These are phyloP conservation scores for Kwoniella bestiolae DNA, from an alignment of 768 basidiomycete species.

Conservation along the genomic window DNA sequence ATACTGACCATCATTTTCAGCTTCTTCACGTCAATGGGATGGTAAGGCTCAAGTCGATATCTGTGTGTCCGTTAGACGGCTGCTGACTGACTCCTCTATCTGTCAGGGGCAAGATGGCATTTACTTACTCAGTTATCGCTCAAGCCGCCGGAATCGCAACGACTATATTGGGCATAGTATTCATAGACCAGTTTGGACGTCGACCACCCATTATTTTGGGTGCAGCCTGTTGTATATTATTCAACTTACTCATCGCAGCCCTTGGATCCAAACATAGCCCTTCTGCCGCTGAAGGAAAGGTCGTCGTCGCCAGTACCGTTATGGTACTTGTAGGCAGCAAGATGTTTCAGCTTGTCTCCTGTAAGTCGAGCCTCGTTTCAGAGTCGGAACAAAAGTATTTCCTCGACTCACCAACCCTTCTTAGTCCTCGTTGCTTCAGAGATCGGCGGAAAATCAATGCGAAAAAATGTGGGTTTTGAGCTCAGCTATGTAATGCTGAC, in stretches of 20 bases:
- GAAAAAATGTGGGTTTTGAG: conserved; percentile 23
- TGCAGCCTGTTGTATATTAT: conserved; percentile 4
- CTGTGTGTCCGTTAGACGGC: too few relatives aligned
- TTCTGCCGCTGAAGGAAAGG: conserved; percentile 8
- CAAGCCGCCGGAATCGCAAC: conserved; percentile 12
- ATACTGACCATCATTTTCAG: not conserved
- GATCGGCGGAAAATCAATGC: conserved; percentile 30
- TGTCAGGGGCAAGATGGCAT: conserved; percentile 17
- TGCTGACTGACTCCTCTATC: too few relatives aligned
- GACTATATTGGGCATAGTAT: conserved; percentile 14
- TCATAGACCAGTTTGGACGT: conserved; percentile 28
- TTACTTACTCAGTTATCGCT: conserved; percentile 23
- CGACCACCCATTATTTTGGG: conserved; percentile 24
- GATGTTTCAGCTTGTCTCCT: conserved; percentile 10
- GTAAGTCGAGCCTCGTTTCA: not conserved
- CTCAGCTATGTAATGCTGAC: not conserved
- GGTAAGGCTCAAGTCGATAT: too few relatives aligned
- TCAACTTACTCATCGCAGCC: conserved; percentile 20
- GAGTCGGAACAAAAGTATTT: too few relatives aligned
- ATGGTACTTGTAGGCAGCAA: conserved; percentile 10
- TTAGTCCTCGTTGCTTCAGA: conserved; percentile 28
- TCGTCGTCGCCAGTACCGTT: conserved; percentile 5
- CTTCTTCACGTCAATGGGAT: too few relatives aligned
- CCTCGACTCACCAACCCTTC: too few relatives aligned
- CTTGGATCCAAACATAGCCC: not conserved